Evolutionary conservation across 495 filamentous ascomycete species (phyloP), one percentile per base, ranked within the genome.

Genomic region (Cercophora scortea): DNA sequence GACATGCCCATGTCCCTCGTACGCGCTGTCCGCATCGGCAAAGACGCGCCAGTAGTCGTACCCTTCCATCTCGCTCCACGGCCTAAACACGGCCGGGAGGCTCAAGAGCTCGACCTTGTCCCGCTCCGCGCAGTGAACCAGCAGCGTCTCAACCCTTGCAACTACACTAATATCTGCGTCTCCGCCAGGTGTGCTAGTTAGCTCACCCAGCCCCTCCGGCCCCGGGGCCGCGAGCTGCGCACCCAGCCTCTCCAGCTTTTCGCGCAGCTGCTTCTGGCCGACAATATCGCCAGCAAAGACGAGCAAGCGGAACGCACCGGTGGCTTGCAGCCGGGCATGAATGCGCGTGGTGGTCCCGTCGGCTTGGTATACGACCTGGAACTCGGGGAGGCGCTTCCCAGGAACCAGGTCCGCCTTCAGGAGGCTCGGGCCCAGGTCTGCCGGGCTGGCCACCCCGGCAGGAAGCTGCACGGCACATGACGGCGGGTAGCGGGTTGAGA

Each of bases 31-130:
- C 54, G 78, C 79, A 59, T 88, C 85, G 32, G 75, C 81, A 60
- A 80, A 85, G 17, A 86, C 73, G 49, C 79, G 80, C 44, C 76
- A 74, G 50, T 84, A 86, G 54, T 83, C 81, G 61, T 80, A 83
- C 34, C 83, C 83, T 0, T 68, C 58, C 59, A 72, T 74, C 45
- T 79, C 73, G 17, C 77, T 76, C 53, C 74, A 79, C n/a, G 78
- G 69, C 53, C 78, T 77, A 32, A 82, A 68, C 11, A 81, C 68
- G 1, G 67, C 65, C 1, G 78, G 81, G 8, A 85, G 67, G 35
- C 81, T 78, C 52, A 85, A 71, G 36, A 67, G 7, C 33, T 80
- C 75, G n/a, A 80, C 69, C 3, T 71, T 55, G 0, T 54, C 61
- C 3, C 76, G 54, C 5, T 73, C 66, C 3, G 75, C 73, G 0